Evolutionary conservation across 2,329 filamentous ascomycete genomes (phyloP).

Genomic region (Blastomyces emzantsi): DNA sequence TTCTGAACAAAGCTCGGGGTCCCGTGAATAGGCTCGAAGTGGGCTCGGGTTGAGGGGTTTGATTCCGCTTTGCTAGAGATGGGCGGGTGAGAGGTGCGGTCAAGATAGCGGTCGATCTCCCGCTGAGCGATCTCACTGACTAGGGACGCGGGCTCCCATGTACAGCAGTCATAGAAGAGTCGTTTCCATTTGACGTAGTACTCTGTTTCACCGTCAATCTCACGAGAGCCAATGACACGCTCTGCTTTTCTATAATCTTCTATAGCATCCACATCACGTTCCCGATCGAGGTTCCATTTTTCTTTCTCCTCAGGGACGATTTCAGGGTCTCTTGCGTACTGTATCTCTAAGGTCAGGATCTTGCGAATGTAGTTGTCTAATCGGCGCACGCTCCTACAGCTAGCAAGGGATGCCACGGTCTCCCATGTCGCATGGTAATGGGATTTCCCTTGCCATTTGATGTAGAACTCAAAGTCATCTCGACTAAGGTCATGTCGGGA

Average conservation of each 20-base stretch:
- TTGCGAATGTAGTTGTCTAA: slow-evolving; percentile 94
- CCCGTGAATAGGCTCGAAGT: slow-evolving; percentile 62
- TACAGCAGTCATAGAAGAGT: slow-evolving; percentile 85
- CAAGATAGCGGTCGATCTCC: slow-evolving; percentile 84
- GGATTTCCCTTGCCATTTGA: slow-evolving; percentile 96
- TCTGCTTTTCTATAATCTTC: slow-evolving; percentile 90
- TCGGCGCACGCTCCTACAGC: slow-evolving; percentile 76
- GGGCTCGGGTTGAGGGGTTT: slow-evolving; percentile 63
- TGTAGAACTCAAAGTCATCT: slow-evolving; percentile 78
- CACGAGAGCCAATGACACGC: slow-evolving; percentile 74
- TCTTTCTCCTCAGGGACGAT: slow-evolving; percentile 78
- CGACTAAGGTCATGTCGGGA: slow-evolving; percentile 26
- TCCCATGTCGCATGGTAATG: slow-evolving; percentile 97
- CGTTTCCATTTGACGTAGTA: slow-evolving; percentile 98
- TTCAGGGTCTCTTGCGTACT: slow-evolving; percentile 63
- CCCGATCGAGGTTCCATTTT: slow-evolving; percentile 90
- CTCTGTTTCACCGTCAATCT: slow-evolving; percentile 70
- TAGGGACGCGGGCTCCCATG: slow-evolving; percentile 75
- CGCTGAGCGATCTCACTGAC: slow-evolving; percentile 72
- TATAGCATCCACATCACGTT: slow-evolving; percentile 78
- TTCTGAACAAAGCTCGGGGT: slow-evolving; percentile 79
- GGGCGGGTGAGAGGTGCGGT: slow-evolving; percentile 72
- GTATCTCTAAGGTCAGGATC: slow-evolving; percentile 68
- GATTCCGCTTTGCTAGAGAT: slow-evolving; percentile 69
- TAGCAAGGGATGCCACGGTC: slow-evolving; percentile 60